Base-by-base conservation (phyloP, 768 basidiomycete species). In the Termitomyces eurrhizus region DNA sequence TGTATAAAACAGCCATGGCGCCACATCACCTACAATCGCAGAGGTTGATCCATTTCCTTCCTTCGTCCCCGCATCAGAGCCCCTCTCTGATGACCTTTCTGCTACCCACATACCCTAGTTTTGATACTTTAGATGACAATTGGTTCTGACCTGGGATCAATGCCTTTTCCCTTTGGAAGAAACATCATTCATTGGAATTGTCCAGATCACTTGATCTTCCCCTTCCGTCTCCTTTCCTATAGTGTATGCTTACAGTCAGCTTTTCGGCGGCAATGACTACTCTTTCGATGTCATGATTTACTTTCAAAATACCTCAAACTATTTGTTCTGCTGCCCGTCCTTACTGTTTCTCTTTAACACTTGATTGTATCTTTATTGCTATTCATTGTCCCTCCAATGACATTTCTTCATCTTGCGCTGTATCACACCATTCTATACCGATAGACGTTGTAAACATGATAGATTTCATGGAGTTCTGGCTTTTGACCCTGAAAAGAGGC, bases 141-240 rank as follows among this genome's bases (percentile, higher is more conserved):
- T 8, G 3, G 5, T 55, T 55, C 41, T 21, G 51, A 50, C 58
- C 16, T 59, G 62, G 62, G 58, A 59, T 32, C 56, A 58, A 52
- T 33, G 12, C 48, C 52, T 44, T 26, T 37, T 48, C 32, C n/a
- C 46, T 18, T 13, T 3, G 18, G 61, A 58, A 35, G 52, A 33
- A 21, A 2, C 21, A 13, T 45, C 18, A 18, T 21, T 44, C 6
- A n/a, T 18, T 18, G 13, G 44, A 51, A 36, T 14, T 41, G 26
- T 59, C 24, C 49, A 32, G 46, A 44, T 14, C 42, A 3, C 13
- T 29, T n/a, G 39, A 44, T 37, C 42, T 11, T 9, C 24, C 33
- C 35, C 45, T 45, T 16, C 56, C 7, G 29, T 4, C 14, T 36
- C 49, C 42, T 60, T 46, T 24, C 12, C 52, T 21, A 45, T 45